A percentile compares a stretch with the other conserved stretches of the same genome.
phyloP scores from a whole-genome alignment of 306 rosid species.

The Vigna nakashimae region DNA sequence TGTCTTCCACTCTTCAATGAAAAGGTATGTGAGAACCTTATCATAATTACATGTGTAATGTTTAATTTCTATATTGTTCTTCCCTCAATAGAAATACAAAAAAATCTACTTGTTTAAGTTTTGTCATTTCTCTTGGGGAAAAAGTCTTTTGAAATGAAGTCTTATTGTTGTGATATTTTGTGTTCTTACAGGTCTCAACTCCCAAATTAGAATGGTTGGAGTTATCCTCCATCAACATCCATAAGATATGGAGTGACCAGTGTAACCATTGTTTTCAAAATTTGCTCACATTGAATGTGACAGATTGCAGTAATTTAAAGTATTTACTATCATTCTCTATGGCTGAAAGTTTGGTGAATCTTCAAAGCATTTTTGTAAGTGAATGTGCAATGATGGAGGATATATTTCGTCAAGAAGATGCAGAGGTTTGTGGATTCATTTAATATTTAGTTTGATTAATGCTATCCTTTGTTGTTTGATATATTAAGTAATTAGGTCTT shows the following conservation, averaged over 20 bases:
- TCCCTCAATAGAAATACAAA: too few species aligned
- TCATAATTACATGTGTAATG: neutral
- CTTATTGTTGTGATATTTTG: too few species aligned
- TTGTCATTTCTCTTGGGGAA: neutral
- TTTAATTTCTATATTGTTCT: neutral
- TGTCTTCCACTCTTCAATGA: too few species aligned
- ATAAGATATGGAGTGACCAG: constrained; percentile 32
- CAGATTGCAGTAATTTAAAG: constrained; percentile 1
- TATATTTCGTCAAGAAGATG: constrained; percentile 10
- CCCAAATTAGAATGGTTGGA: constrained; percentile 44
- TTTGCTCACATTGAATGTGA: constrained; percentile 12
- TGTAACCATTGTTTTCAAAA: constrained; percentile 13
- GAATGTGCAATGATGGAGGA: constrained; percentile 30
- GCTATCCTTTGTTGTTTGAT: neutral
- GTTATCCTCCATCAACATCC: constrained; percentile 29
- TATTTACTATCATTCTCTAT: constrained; percentile 34
- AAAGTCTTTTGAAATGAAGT: too few species aligned
- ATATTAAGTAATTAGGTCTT: too few species aligned
- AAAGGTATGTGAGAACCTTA: neutral
- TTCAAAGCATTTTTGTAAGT: constrained; percentile 29
- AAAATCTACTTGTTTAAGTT: too few species aligned
- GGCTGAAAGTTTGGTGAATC: constrained; percentile 25
- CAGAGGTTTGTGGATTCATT: neutral
- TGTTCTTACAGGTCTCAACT: constrained; percentile 25
- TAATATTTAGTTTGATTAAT: neutral